These are phyloP conservation scores for Aspergillus caelatus DNA, from an alignment of 2,329 filamentous ascomycete species.

Conservation along the genomic window DNA sequence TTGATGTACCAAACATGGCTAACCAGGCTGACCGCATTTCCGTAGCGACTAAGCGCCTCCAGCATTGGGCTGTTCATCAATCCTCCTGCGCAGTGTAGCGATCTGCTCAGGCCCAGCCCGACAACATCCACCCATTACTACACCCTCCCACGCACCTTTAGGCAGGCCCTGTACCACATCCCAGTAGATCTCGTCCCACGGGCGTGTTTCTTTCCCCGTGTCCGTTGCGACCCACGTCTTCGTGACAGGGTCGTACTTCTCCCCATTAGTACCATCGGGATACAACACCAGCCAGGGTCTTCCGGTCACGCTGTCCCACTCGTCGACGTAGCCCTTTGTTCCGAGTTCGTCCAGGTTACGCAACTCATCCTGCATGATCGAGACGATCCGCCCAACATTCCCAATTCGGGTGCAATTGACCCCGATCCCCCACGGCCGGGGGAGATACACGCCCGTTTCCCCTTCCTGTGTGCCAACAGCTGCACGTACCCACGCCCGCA, in stretches of 20 bases:
- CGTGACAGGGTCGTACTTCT: conserved; percentile 67
- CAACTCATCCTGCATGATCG: conserved; percentile 40
- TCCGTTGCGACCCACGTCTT: conserved; percentile 57
- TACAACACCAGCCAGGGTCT: conserved; percentile 63
- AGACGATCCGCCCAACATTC: conserved; percentile 20
- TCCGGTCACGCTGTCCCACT: conserved; percentile 21
- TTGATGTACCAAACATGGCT: background rate
- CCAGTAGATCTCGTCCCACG: conserved; percentile 18
- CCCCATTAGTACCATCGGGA: conserved; percentile 69
- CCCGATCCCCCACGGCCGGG: conserved; percentile 63
- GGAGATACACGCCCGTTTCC: background rate
- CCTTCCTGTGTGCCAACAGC: conserved; percentile 31
- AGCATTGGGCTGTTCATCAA: conserved; percentile 2
- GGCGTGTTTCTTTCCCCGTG: conserved; percentile 18
- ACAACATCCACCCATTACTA: conserved; percentile 19
- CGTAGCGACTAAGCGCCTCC: background rate
- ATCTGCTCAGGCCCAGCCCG: conserved; percentile 19
- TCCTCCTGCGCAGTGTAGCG: conserved; percentile 13
- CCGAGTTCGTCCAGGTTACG: conserved; percentile 39
- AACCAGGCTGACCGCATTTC: background rate
- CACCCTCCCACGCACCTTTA: conserved; percentile 16
- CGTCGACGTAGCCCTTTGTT: conserved; percentile 24
- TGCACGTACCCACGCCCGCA: conserved; percentile 45
- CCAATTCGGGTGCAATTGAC: conserved; percentile 61
- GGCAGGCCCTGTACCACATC: conserved; percentile 14